A percentile compares a stretch with the other conserved stretches of the same genome.
phyloP scores from a whole-genome alignment of 129 eudicot genomes.

The Silybum marianum region DNA sequence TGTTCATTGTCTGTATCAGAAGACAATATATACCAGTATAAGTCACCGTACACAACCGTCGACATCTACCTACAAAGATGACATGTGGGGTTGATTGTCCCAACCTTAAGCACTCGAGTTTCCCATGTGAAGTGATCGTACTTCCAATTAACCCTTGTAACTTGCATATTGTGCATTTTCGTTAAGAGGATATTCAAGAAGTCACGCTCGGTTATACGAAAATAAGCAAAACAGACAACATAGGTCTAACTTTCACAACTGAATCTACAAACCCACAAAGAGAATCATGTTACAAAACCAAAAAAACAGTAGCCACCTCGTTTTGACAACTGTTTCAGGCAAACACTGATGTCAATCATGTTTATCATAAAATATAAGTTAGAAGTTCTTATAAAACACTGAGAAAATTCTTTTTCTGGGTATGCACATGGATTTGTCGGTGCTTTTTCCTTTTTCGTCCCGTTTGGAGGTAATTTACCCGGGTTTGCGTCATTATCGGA shows the following conservation, averaged over 20 bases:
- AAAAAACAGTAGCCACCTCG: not conserved
- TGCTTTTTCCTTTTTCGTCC: not conserved
- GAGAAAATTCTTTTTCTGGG: not conserved
- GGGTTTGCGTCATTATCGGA: not conserved
- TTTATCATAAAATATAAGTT: not conserved
- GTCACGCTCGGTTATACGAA: not conserved
- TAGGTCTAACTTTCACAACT: not conserved
- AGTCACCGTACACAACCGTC: not conserved
- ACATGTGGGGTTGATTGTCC: constrained; percentile 30
- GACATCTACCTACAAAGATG: constrained; percentile 3
- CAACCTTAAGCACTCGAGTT: not conserved
- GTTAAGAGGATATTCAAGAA: not conserved
- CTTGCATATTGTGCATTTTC: not conserved
- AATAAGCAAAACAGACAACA: not conserved
- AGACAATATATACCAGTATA: not conserved
- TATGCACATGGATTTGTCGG: not conserved
- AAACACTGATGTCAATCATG: not conserved
- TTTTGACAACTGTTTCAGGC: not conserved
- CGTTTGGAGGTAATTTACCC: not conserved
- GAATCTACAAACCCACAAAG: not conserved
- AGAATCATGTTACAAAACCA: not conserved
- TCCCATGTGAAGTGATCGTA: constrained; percentile 19
- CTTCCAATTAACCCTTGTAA: not conserved
- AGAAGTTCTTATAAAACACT: not conserved
- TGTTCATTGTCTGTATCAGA: not conserved